These are phyloP conservation scores for Aureobasidium mangrovei DNA, from an alignment of 2,329 filamentous ascomycete genomes.

Conservation along the genomic window DNA sequence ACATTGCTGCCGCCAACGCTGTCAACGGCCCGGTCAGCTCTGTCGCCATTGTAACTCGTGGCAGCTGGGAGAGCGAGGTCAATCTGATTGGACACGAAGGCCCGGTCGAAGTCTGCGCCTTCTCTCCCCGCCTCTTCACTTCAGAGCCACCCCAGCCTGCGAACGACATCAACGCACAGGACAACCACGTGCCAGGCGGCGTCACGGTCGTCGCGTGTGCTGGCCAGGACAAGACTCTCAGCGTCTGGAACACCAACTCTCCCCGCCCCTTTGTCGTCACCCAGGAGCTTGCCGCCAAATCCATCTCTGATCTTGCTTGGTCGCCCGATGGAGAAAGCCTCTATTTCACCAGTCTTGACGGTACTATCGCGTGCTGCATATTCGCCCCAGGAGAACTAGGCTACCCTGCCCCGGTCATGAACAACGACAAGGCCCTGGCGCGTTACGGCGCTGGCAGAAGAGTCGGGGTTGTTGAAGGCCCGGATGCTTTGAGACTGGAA, in stretches of 20 bases:
- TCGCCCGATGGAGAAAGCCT: slow-evolving; percentile 81
- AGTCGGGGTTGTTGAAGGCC: slow-evolving; percentile 86
- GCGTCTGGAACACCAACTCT: slow-evolving; percentile 95
- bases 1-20: slow-evolving; percentile 93
- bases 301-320: slow-evolving; percentile 92
- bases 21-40: slow-evolving; percentile 96
- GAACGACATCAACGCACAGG: slow-evolving; percentile 38
- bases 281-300: slow-evolving; percentile 81
- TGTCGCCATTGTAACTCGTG: slow-evolving; percentile 88
- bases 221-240: slow-evolving; percentile 91
- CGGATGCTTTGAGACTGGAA: slow-evolving; percentile 78
- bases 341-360: slow-evolving; percentile 81
- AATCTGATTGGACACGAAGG: slow-evolving; percentile 96
- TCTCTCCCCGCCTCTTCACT: slow-evolving; percentile 84
- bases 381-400: slow-evolving; percentile 86
- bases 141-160: slow-evolving; percentile 52
- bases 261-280: slow-evolving; percentile 83
- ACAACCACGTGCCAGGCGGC: slow-evolving; percentile 34
- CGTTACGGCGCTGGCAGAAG: slow-evolving; percentile 86
- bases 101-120: slow-evolving; percentile 93
- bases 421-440: slow-evolving; percentile 86
- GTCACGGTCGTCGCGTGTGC: slow-evolving; percentile 96
- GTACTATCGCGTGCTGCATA: slow-evolving; percentile 69
- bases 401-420: slow-evolving; percentile 73
- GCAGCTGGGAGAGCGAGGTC: slow-evolving; percentile 91